Percentiles rank a stretch among this genome's conserved stretches.
Evolutionary conservation across 192 early-diverging fungal species (phyloP).

Genomic region (Rhizophagus clarus): DNA sequence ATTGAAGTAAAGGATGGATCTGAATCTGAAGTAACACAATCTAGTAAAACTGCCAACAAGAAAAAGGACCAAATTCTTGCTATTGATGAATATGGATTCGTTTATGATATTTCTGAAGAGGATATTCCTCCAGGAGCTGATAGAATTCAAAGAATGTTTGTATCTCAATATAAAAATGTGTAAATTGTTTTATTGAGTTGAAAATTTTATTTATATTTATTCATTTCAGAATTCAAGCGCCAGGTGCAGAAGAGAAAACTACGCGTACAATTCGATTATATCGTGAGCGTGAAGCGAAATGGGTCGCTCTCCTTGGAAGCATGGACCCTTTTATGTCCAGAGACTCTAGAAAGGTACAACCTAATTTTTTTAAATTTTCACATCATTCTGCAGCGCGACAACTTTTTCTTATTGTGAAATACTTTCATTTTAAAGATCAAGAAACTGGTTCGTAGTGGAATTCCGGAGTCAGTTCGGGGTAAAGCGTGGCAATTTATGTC

Average conservation of each 20-base stretch:
- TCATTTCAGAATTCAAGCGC: slow-evolving; percentile 7
- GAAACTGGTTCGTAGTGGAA: slow-evolving; percentile 66
- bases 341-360: slow-evolving; percentile 37
- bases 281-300: slow-evolving; percentile 48
- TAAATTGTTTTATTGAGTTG: neutral
- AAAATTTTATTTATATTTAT: neutral
- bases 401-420: neutral
- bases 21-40: neutral
- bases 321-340: slow-evolving; percentile 37
- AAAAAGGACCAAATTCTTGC: slow-evolving; percentile 35
- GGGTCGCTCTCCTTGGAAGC: slow-evolving; percentile 42
- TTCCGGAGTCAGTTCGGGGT: slow-evolving; percentile 71
- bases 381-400: neutral
- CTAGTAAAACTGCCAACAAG: neutral
- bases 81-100: slow-evolving; percentile 43
- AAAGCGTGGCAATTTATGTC: slow-evolving; percentile 72
- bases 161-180: neutral
- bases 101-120: slow-evolving; percentile 28
- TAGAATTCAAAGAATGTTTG: slow-evolving; percentile 39
- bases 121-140: slow-evolving; percentile 37
- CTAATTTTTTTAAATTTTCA: neutral
- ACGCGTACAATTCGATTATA: slow-evolving; percentile 39
- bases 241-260: slow-evolving; percentile 5
- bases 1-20: too few species aligned
- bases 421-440: slow-evolving; percentile 58